Percentiles rank a stretch among this genome's conserved stretches.
Evolutionary conservation across 2,329 filamentous ascomycete species (phyloP).

Genomic region (Colletotrichum zoysiae): DNA sequence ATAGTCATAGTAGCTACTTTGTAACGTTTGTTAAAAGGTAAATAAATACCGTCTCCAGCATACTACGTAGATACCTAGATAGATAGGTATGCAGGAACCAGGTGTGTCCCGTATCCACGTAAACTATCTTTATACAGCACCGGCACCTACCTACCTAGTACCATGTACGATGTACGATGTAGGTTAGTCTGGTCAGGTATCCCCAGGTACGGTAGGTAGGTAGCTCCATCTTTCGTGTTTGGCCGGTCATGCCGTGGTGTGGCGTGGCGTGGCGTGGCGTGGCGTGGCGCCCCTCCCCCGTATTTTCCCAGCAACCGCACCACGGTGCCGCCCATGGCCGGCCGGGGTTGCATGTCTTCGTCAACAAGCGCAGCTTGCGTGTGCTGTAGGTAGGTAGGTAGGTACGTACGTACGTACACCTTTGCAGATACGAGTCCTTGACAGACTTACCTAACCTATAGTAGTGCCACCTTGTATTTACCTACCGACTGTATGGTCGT

Average conservation of each 20-base stretch:
- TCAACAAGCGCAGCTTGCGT: background rate
- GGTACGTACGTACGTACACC: too few relatives aligned
- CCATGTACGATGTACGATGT: too few relatives aligned
- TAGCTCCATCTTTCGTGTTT: slow-evolving; percentile 5
- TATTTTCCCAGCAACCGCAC: slow-evolving; percentile 29
- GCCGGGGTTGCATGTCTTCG: background rate
- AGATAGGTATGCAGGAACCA: slow-evolving; percentile 24
- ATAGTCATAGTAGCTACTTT: too few relatives aligned
- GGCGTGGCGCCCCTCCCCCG: background rate
- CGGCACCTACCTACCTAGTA: too few relatives aligned
- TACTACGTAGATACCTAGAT: too few relatives aligned
- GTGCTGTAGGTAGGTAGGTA: too few relatives aligned
- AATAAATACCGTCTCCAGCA: background rate
- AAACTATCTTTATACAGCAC: background rate
- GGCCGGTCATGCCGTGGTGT: slow-evolving; percentile 26
- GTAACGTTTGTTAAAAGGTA: too few relatives aligned
- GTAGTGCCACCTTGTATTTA: background rate
- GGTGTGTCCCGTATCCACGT: slow-evolving; percentile 22
- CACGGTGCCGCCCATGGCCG: slow-evolving; percentile 4
- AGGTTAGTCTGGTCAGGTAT: background rate
- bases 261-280: too few relatives aligned
- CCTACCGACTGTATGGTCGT: background rate
- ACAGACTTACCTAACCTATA: background rate
- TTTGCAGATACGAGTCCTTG: slow-evolving; percentile 15
- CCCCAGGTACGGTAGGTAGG: too few relatives aligned